A percentile compares a stretch with the other conserved stretches of the same genome.
Evolutionary conservation across 2,329 filamentous ascomycete species (phyloP).

Genomic region (Epichloe scottii): DNA sequence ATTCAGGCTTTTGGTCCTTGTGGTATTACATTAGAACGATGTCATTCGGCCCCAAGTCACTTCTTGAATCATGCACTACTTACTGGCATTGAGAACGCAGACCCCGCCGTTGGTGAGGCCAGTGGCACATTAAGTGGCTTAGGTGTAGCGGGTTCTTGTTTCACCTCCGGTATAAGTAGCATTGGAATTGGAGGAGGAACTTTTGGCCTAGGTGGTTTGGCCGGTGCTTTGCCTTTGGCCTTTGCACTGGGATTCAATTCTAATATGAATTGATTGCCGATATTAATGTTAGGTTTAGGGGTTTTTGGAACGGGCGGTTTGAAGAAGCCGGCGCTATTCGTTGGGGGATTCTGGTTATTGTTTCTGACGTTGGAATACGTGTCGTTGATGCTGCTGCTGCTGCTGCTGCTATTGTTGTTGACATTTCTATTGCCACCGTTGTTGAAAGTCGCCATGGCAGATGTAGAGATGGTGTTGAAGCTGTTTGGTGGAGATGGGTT

Average conservation of each 20-base stretch:
- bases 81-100: slow-evolving; percentile 13
- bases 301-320: slow-evolving; percentile 27
- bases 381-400: neutral
- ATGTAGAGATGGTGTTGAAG: slow-evolving; percentile 8
- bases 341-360: neutral
- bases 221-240: slow-evolving; percentile 22
- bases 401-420: neutral
- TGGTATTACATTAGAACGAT: slow-evolving; percentile 1
- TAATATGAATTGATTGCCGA: slow-evolving; percentile 23
- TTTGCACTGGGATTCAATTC: slow-evolving; percentile 21
- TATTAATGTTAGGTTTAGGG: slow-evolving; percentile 24
- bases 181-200: slow-evolving; percentile 11
- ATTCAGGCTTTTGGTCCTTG: slow-evolving; percentile 17
- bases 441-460: neutral
- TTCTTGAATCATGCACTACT: slow-evolving; percentile 6
- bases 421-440: neutral
- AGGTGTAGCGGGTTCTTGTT: slow-evolving; percentile 20
- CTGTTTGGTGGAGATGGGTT: slow-evolving; percentile 14
- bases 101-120: slow-evolving; percentile 11
- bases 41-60: too few species aligned
- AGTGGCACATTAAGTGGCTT: slow-evolving; percentile 12
- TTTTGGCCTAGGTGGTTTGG: slow-evolving; percentile 20
- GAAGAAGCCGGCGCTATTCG: slow-evolving; percentile 15
- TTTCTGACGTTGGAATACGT: too few species aligned
- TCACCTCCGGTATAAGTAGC: slow-evolving; percentile 15